phyloP scores from a whole-genome alignment of 345 rosid species.

The Corymbia maculata region DNA sequence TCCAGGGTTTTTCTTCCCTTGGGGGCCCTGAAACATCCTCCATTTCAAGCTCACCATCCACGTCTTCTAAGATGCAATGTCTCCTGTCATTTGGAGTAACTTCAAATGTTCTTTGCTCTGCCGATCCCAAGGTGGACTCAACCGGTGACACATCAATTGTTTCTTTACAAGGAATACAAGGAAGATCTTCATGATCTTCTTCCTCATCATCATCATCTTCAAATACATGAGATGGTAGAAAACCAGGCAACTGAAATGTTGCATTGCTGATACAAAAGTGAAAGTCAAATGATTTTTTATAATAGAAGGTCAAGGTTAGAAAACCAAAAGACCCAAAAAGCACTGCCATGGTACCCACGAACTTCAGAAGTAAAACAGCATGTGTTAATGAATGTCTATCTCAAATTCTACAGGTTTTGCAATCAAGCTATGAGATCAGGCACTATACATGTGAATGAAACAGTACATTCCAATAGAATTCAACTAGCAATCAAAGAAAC shows the following conservation, averaged over 20 bases:
- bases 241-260: slow-evolving; percentile 75
- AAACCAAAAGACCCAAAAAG: background rate
- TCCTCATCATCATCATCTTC: slow-evolving; percentile 53
- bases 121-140: slow-evolving; percentile 24
- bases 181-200: slow-evolving; percentile 47
- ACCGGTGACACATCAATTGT: slow-evolving; percentile 21
- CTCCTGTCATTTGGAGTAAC: slow-evolving; percentile 51
- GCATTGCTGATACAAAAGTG: slow-evolving; percentile 58
- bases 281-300: background rate
- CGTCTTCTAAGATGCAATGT: slow-evolving; percentile 69
- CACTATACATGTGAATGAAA: background rate
- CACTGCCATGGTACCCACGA: background rate
- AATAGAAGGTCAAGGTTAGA: background rate
- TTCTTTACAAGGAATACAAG: slow-evolving; percentile 27
- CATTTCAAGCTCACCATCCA: slow-evolving; percentile 84
- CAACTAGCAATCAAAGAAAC: background rate
- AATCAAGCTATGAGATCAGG: background rate
- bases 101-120: slow-evolving; percentile 30
- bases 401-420: background rate
- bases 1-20: slow-evolving; percentile 37
- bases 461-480: background rate
- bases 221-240: slow-evolving; percentile 50
- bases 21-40: slow-evolving; percentile 72
- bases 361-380: background rate
- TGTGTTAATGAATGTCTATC: background rate